Conservation (phyloP, 371 early-diverging fungal genomes). For the Mortierella sp. region DNA sequence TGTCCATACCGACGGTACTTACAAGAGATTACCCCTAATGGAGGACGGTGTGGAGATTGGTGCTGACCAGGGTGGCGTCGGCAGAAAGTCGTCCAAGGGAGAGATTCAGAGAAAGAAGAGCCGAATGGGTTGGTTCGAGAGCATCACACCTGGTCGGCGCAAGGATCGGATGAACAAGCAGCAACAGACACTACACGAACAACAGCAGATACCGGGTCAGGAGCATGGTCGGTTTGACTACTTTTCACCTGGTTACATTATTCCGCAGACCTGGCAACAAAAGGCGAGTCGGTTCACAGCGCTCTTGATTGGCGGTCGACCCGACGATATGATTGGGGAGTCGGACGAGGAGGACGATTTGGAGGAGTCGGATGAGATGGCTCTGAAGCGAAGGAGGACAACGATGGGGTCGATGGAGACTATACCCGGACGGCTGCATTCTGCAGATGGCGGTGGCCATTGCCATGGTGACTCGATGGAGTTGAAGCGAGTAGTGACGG, state of each 20-base stretch:
- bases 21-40: constrained; percentile 27
- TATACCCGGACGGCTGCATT: not conserved
- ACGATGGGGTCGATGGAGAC: constrained; percentile 27
- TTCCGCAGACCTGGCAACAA: constrained; percentile 57
- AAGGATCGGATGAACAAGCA: constrained; percentile 1
- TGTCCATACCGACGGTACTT: constrained; percentile 43
- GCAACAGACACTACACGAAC: constrained; percentile 1
- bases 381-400: constrained; percentile 23
- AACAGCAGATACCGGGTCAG: constrained; percentile 4
- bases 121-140: constrained; percentile 55
- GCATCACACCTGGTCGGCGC: constrained; percentile 51
- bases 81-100: constrained; percentile 20
- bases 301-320: constrained; percentile 52
- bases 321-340: constrained; percentile 48
- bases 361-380: constrained; percentile 18
- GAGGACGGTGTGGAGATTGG: not conserved
- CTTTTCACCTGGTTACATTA: constrained; percentile 54
- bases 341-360: constrained; percentile 56
- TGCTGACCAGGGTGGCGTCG: not conserved
- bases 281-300: constrained; percentile 47
- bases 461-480: not conserved
- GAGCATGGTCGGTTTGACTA: constrained; percentile 10
- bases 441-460: not conserved
- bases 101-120: constrained; percentile 17
- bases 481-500: constrained; percentile 1